Conservation (phyloP, 1,284 basidiomycete species). For the Cutaneotrichosporon spelunceum region DNA sequence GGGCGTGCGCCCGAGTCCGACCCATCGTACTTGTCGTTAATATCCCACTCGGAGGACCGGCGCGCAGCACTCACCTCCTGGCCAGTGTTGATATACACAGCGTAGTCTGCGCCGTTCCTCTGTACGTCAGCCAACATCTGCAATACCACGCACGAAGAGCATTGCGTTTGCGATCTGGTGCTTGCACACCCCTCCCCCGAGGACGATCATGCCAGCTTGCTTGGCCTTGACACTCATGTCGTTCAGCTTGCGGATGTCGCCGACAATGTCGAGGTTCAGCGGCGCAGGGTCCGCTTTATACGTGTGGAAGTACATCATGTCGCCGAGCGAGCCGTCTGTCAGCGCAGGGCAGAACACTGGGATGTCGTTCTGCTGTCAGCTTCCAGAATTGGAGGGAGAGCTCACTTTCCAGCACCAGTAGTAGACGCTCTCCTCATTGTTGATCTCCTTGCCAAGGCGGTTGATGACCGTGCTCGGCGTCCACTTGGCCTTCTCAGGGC, state of each 20-base stretch:
- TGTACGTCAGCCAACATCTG: slow-evolving; percentile 1
- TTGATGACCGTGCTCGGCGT: slow-evolving; percentile 90
- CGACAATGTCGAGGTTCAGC: slow-evolving; percentile 87
- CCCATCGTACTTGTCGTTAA: slow-evolving; percentile 69
- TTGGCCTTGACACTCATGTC: slow-evolving; percentile 82
- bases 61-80: slow-evolving; percentile 62
- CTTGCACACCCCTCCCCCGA: slow-evolving; percentile 98
- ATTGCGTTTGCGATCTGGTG: slow-evolving; percentile 99
- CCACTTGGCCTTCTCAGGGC: slow-evolving; percentile 58
- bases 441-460: slow-evolving; percentile 88
- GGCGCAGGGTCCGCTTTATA: slow-evolving; percentile 76
- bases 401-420: slow-evolving; percentile 98
- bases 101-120: slow-evolving; percentile 93
- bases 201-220: slow-evolving; percentile 97
- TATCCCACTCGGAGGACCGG: background rate
- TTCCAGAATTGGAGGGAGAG: slow-evolving; percentile 16
- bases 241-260: slow-evolving; percentile 88
- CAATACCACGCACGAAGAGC: slow-evolving; percentile 70
- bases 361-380: slow-evolving; percentile 74
- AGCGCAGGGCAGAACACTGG: slow-evolving; percentile 98
- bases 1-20: slow-evolving; percentile 96
- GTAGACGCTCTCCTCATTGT: slow-evolving; percentile 95
- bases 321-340: slow-evolving; percentile 95
- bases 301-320: slow-evolving; percentile 99
- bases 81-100: slow-evolving; percentile 97